phyloP scores from a whole-genome alignment of 192 early-diverging fungal species.

The Rhizoclosmatium globosum region DNA sequence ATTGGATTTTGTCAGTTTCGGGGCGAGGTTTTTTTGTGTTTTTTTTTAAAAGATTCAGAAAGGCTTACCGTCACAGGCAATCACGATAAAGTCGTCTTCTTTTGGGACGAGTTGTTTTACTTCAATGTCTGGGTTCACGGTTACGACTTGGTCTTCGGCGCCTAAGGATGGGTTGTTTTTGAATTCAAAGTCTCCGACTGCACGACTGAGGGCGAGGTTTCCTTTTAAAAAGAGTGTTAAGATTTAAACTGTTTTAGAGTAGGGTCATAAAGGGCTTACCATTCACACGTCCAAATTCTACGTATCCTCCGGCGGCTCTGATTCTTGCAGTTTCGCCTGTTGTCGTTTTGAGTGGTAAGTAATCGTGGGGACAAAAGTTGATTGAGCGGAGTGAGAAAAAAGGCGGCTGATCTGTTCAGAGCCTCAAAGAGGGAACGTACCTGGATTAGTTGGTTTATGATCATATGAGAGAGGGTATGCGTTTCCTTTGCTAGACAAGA shows the following conservation, averaged over 20 bases:
- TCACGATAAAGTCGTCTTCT: conserved; percentile 90
- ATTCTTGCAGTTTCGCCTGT: conserved; percentile 85
- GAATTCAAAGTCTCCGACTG: conserved; percentile 99
- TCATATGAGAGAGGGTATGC: conserved; percentile 86
- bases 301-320: conserved; percentile 91
- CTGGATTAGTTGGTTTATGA: conserved; percentile 92
- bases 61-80: conserved; percentile 92
- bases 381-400: background rate
- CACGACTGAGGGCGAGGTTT: conserved; percentile 95
- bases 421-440: conserved; percentile 24
- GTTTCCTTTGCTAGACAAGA: conserved; percentile 82
- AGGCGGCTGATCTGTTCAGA: background rate
- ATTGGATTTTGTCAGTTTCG: background rate
- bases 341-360: background rate
- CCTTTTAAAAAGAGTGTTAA: conserved; percentile 48
- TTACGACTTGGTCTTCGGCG: conserved; percentile 93
- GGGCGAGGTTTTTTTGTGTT: conserved; percentile 1
- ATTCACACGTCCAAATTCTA: conserved; percentile 98
- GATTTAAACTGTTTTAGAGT: background rate
- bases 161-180: conserved; percentile 84
- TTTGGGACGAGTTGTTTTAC: conserved; percentile 59
- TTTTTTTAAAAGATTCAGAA: background rate
- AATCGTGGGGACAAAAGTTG: background rate
- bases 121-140: conserved; percentile 86
- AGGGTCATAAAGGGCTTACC: conserved; percentile 57